Percentiles rank a stretch among this genome's conserved stretches.
Evolutionary conservation across 768 basidiomycete species (phyloP).

Genomic region (Psilocybe cyanescens): DNA sequence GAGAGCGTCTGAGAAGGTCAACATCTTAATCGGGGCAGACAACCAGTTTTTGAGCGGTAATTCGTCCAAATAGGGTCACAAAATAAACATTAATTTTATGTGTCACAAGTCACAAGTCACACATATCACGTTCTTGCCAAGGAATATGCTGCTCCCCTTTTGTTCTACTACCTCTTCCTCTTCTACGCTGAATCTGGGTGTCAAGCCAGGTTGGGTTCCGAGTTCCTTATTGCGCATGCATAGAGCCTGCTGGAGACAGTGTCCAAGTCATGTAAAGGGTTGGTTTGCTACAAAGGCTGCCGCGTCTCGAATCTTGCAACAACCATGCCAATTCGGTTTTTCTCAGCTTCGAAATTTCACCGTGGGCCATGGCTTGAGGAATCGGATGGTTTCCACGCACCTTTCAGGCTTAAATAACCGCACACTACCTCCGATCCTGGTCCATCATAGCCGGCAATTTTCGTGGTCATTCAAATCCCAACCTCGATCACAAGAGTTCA

Average conservation of each 20-base stretch:
- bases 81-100: constrained; percentile 9
- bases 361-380: constrained; percentile 15
- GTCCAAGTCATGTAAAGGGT: constrained; percentile 44
- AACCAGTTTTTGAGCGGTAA: constrained; percentile 17
- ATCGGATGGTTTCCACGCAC: constrained; percentile 1
- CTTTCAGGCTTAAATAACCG: background rate
- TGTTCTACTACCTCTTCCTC: constrained; percentile 12
- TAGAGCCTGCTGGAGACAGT: constrained; percentile 36
- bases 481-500: constrained; percentile 31
- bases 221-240: constrained; percentile 42
- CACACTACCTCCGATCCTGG: background rate
- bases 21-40: constrained; percentile 18
- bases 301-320: constrained; percentile 1
- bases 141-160: constrained; percentile 12
- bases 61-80: constrained; percentile 23
- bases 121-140: constrained; percentile 10
- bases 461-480: constrained; percentile 39
- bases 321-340: constrained; percentile 2
- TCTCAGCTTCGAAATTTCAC: constrained; percentile 13
- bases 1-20: constrained; percentile 17
- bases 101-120: constrained; percentile 12
- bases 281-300: constrained; percentile 18
- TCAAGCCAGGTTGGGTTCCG: constrained; percentile 12
- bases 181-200: constrained; percentile 14
- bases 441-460: constrained; percentile 25